Conservation (phyloP, 179 eudicot species). For the Beta lomatogona region DNA sequence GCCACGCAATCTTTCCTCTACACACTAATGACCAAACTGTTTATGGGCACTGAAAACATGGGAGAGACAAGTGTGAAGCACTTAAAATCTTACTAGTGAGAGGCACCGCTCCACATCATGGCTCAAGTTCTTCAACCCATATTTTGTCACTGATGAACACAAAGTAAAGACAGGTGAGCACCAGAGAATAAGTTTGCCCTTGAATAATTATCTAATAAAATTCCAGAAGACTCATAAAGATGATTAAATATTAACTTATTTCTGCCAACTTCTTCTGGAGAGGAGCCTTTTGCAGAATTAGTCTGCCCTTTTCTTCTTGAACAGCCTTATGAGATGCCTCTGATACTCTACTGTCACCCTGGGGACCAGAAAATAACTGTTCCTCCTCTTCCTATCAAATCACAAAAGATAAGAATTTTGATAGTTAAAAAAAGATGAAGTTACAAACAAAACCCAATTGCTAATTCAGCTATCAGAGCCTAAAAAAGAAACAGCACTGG, state of each 20-base stretch:
- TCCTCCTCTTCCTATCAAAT: slow-evolving; percentile 89
- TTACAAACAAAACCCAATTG: not conserved
- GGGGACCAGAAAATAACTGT: slow-evolving; percentile 81
- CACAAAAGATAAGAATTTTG: slow-evolving; percentile 1
- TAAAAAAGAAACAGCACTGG: slow-evolving; percentile 16
- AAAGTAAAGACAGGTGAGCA: slow-evolving; percentile 18
- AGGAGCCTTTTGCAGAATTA: slow-evolving; percentile 80
- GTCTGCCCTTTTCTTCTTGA: slow-evolving; percentile 93
- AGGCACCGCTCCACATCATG: slow-evolving; percentile 91
- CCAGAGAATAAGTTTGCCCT: not conserved
- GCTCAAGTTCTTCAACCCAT: slow-evolving; percentile 71
- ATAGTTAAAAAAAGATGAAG: not conserved
- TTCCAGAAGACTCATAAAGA: slow-evolving; percentile 13
- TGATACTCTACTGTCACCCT: slow-evolving; percentile 81
- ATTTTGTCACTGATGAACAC: slow-evolving; percentile 66
- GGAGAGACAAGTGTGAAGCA: slow-evolving; percentile 9
- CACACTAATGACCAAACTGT: slow-evolving; percentile 58
- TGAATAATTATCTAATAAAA: not conserved
- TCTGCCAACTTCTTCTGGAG: slow-evolving; percentile 80
- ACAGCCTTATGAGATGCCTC: slow-evolving; percentile 92
- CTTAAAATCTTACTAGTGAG: slow-evolving; percentile 67
- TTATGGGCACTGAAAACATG: slow-evolving; percentile 30
- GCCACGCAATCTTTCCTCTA: slow-evolving; percentile 96
- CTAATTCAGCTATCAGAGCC: not conserved
- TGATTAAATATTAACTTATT: slow-evolving; percentile 57